phyloP scores from a whole-genome alignment of 176 grass and related monocot species.

The Phoenix roebelenii region DNA sequence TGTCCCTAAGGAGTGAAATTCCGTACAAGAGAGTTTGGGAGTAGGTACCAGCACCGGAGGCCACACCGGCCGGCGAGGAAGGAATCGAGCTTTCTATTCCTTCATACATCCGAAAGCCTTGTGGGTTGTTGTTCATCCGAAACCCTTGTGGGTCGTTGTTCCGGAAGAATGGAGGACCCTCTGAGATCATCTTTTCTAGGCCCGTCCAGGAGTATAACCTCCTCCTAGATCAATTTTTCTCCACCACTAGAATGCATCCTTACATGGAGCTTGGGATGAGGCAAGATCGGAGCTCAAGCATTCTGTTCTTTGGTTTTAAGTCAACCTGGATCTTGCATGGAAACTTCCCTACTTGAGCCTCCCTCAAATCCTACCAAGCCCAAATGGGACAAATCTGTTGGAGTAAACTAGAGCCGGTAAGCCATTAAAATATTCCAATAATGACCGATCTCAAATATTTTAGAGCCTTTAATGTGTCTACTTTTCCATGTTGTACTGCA shows the following conservation, averaged over 20 bases:
- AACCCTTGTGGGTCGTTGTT: slow-evolving; percentile 17
- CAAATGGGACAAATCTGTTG: slow-evolving; percentile 11
- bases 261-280: neutral
- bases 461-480: too few species aligned
- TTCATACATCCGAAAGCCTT: slow-evolving; percentile 27
- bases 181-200: neutral
- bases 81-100: slow-evolving; percentile 22
- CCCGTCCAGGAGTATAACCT: too few species aligned
- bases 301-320: neutral
- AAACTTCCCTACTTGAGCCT: slow-evolving; percentile 78
- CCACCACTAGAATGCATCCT: neutral
- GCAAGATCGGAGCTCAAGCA: neutral
- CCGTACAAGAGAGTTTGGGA: slow-evolving; percentile 48
- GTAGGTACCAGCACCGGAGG: neutral
- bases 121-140: slow-evolving; percentile 1
- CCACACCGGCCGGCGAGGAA: neutral
- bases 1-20: slow-evolving; percentile 51
- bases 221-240: too few species aligned
- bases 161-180: slow-evolving; percentile 27
- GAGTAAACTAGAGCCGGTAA: too few species aligned
- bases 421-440: too few species aligned
- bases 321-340: slow-evolving; percentile 29
- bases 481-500: too few species aligned
- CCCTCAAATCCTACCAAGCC: slow-evolving; percentile 61
- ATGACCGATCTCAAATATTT: too few species aligned